Percentiles rank a stretch among this genome's conserved stretches.
These are phyloP conservation scores for Dissophora globulifera DNA, from an alignment of 192 early-diverging fungal genomes.

Conservation along the genomic window DNA sequence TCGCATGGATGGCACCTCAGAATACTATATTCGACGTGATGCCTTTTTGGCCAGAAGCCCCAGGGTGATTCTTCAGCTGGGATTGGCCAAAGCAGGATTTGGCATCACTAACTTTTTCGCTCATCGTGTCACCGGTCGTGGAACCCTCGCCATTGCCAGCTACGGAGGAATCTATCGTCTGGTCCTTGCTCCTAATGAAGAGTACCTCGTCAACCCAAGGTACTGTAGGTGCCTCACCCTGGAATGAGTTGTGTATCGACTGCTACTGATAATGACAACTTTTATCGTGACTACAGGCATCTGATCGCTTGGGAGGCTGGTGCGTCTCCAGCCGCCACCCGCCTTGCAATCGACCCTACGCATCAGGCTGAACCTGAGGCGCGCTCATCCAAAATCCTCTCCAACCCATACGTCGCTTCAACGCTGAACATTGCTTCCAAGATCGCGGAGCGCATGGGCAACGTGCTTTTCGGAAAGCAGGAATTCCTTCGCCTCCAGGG, in stretches of 20 bases:
- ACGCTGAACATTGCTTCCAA: slow-evolving; percentile 50
- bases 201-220: slow-evolving; percentile 77
- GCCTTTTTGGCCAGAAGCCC: slow-evolving; percentile 70
- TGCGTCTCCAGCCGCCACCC: slow-evolving; percentile 57
- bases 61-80: slow-evolving; percentile 62
- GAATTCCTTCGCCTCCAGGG: slow-evolving; percentile 67
- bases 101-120: slow-evolving; percentile 68
- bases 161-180: slow-evolving; percentile 76
- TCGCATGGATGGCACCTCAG: slow-evolving; percentile 61
- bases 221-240: slow-evolving; percentile 39
- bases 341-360: slow-evolving; percentile 45
- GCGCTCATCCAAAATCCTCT: slow-evolving; percentile 49
- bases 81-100: slow-evolving; percentile 53
- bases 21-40: slow-evolving; percentile 71
- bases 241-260: not conserved
- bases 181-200: slow-evolving; percentile 72
- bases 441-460: slow-evolving; percentile 50
- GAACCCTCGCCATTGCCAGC: slow-evolving; percentile 72
- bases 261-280: too few relatives aligned
- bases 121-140: slow-evolving; percentile 72
- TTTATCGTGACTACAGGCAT: too few relatives aligned
- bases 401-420: slow-evolving; percentile 49
- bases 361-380: slow-evolving; percentile 38
- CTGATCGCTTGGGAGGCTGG: slow-evolving; percentile 67
- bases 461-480: slow-evolving; percentile 59